Base-by-base conservation (phyloP, 208 protist species). In the Sergeia podlipaevii region DNA sequence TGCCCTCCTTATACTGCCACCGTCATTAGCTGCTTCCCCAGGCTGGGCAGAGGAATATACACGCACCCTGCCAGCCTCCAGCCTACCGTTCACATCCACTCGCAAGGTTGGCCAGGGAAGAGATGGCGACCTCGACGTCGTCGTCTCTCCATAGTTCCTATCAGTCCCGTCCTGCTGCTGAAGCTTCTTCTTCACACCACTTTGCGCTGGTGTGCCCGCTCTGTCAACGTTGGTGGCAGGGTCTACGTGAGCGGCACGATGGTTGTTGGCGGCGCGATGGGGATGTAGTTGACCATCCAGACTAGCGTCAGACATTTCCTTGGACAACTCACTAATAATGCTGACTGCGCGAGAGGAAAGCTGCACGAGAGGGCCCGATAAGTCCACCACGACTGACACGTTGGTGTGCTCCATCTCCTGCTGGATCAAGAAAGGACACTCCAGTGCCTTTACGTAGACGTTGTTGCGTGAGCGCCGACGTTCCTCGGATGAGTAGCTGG, bases 331-430 rank as follows among this genome's bases (percentile, higher is more conserved):
- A 27, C 63, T 77, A 42, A 91, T 56, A 43, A 91, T 76, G 52
- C 70, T 80, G 24, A 90, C 50, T 23, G 88, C 60, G 4, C 67
- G 75, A 33, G 84, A 84, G 0, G 88, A 92, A 17, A 92, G 41
- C 23, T 33, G 52, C 33, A 80, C 57, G n/a, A 70, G 54, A 8
- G 84, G 88, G 20, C 71, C 76, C 18, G 77, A 77, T 30, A 92
- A 54, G 58, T 95, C 88, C 26, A 91, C 44, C 21, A 88, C 60
- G 0, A 77, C 62, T 26, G 67, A 63, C 24, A 95, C 44, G 4
- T 46, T 65, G 15, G 73, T 60, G 1, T 28, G 36, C 44, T 60
- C 50, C 0, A 57, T 45, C 33, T 59, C 46, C 17, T 60, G 63
- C 49, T 66, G 76, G 10, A 95, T 41, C 32, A 75, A 48, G 39